Evolutionary conservation across 176 grass and related monocot species (phyloP), one percentile per base, ranked within the genome.

Genomic region (Oryza meridionalis): DNA sequence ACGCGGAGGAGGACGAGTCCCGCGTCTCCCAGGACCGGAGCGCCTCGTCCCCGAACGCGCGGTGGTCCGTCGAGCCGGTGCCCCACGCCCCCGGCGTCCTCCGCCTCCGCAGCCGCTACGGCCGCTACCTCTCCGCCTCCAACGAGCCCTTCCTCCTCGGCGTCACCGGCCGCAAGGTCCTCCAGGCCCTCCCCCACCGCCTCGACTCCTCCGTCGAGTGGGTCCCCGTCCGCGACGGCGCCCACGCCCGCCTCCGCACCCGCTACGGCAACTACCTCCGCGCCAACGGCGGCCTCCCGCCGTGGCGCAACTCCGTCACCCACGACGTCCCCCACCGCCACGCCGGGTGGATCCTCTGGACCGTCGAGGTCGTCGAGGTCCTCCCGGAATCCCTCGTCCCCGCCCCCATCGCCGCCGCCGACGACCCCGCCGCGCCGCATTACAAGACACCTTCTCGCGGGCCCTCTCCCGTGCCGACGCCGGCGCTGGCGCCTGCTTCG

Each of bases 181-280:
- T 85, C 21, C 93, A 98, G 84, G 92, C 93, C 16, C 85, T 90
- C 15, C 73, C 89, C 9, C 65, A 83, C 71, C 93, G 89, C 72
- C 90, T 91, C 51, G 93, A 98, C 62, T 95, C 96, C 26, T 93
- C 96, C 44, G 40, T 98, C 46, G 93, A 98, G 68, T 98, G 96
- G 93, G 74, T 93, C 14, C 86, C 93, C 32, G 38, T 90, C 8
- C 73, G 89, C 32, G 89, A 90, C 15, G 95, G 87, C 3, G 65
- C 51, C 61, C 86, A 79, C 81, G 51, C 83, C 22, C 77, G 79
- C 47, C 87, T 98, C 43, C 87, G 86, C 58, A 98, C 93, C 0
- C 85, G 89, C 3, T 92, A 93, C 69, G 96, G 91, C 19, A 87
- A 93, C 70, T 95, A 40, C 77, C 89, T 98, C 74, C 89, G 93